Percentiles rank a stretch among this genome's conserved stretches.
phyloP scores from a whole-genome alignment of 352 stramenopile genomes.

The Globisporangium parvum region DNA sequence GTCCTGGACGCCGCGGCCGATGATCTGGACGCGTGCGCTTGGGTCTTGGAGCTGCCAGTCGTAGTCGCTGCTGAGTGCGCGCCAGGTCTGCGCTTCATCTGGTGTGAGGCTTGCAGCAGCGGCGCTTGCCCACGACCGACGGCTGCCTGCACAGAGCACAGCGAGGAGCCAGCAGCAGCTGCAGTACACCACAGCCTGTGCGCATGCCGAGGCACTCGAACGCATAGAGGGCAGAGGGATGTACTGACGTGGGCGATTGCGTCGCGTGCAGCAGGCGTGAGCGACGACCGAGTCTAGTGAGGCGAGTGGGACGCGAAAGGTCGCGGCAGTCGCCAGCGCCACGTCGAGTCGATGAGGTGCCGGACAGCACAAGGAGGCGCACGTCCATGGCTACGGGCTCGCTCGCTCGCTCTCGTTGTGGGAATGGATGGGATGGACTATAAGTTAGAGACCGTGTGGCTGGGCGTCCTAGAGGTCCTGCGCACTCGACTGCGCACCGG shows the following conservation, averaged over 20 bases:
- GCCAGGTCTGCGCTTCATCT: constrained; percentile 38
- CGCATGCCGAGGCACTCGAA: too few relatives aligned
- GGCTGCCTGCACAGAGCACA: neutral
- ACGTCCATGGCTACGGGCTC: too few relatives aligned
- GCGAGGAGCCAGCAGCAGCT: neutral
- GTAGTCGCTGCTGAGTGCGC: constrained; percentile 27
- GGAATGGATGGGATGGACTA: too few relatives aligned
- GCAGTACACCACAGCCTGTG: neutral
- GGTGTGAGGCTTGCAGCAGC: constrained; percentile 13
- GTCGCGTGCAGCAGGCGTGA: too few relatives aligned
- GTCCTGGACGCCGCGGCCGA: constrained; percentile 31
- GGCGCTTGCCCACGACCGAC: neutral
- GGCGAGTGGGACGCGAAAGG: too few relatives aligned
- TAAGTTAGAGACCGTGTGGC: too few relatives aligned
- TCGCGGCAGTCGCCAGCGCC: too few relatives aligned
- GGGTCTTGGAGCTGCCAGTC: constrained; percentile 47
- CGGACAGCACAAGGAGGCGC: too few relatives aligned
- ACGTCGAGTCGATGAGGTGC: too few relatives aligned
- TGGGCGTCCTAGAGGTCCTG: neutral
- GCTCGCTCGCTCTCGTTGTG: too few relatives aligned
- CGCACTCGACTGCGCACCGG: neutral
- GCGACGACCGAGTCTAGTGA: too few relatives aligned
- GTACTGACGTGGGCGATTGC: too few relatives aligned
- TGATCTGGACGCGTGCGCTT: constrained; percentile 29
- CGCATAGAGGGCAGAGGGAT: neutral